Evolutionary conservation across 2,329 filamentous ascomycete genomes (phyloP).

Genomic region (Neocatenulostroma microsporum): DNA sequence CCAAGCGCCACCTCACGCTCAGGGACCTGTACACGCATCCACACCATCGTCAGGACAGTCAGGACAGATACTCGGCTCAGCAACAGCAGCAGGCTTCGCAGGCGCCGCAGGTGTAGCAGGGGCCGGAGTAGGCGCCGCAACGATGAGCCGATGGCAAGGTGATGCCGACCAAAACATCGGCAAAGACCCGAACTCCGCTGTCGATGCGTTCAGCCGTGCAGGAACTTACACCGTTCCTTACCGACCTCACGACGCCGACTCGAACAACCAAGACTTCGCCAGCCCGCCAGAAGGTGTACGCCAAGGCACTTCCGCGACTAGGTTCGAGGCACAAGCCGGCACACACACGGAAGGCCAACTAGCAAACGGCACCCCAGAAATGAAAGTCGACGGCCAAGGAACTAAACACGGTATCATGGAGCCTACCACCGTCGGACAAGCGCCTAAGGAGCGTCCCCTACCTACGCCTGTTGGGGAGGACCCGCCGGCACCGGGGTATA

Average conservation of each 20-base stretch:
- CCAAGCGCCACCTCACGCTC: too few species aligned
- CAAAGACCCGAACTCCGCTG: constrained; percentile 9
- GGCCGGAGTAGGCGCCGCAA: too few species aligned
- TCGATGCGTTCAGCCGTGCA: constrained; percentile 12
- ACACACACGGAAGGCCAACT: constrained; percentile 40
- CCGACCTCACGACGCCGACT: constrained; percentile 8
- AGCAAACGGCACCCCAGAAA: constrained; percentile 36
- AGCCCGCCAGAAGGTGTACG: constrained; percentile 29
- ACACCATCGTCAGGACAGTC: too few species aligned
- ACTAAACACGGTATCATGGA: constrained; percentile 42
- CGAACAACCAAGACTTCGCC: constrained; percentile 24
- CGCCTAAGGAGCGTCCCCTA: constrained; percentile 40
- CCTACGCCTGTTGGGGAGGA: constrained; percentile 23
- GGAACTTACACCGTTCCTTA: constrained; percentile 22
- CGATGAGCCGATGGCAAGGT: constrained; percentile 3
- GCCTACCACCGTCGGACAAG: constrained; percentile 42
- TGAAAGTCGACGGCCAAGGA: constrained; percentile 36
- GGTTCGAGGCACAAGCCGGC: constrained; percentile 34
- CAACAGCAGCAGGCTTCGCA: too few species aligned
- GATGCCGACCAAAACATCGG: constrained; percentile 11
- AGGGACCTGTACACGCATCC: too few species aligned
- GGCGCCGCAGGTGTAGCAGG: too few species aligned
- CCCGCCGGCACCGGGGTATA: constrained; percentile 27
- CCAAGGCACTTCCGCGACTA: constrained; percentile 35
- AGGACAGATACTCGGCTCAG: too few species aligned